Evolutionary conservation across 2,329 filamentous ascomycete species (phyloP).

Genomic region (Penicillium vulpinum): DNA sequence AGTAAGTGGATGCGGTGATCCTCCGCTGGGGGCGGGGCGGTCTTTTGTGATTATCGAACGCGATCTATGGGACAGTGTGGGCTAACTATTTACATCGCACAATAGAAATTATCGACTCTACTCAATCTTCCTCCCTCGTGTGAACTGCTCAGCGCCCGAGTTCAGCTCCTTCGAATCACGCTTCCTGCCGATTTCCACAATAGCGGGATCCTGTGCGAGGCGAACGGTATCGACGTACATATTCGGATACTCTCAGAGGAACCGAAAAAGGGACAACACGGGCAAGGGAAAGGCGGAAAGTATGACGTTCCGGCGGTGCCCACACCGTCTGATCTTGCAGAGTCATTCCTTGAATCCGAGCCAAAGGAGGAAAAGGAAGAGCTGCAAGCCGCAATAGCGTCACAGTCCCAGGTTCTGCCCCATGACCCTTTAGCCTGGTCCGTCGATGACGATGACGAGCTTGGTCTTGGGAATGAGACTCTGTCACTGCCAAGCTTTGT

Average conservation of each 20-base stretch:
- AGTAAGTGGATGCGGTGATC: constrained; percentile 51
- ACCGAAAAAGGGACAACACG: constrained; percentile 33
- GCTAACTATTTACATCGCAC: constrained; percentile 24
- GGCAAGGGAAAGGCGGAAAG: constrained; percentile 21
- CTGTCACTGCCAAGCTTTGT: constrained; percentile 61
- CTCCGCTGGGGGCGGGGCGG: constrained; percentile 5
- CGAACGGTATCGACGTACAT: constrained; percentile 76
- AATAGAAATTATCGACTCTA: constrained; percentile 73
- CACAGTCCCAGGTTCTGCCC: constrained; percentile 53
- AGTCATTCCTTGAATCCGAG: constrained; percentile 61
- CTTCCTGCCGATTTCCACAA: constrained; percentile 86
- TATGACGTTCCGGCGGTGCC: constrained; percentile 21
- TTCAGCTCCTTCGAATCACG: constrained; percentile 74
- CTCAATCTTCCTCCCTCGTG: constrained; percentile 73
- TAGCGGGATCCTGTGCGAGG: constrained; percentile 77
- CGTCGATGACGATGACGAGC: constrained; percentile 53
- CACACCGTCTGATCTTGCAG: constrained; percentile 59
- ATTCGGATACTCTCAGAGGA: constrained; percentile 55
- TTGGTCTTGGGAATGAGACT: constrained; percentile 54
- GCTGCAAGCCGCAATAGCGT: constrained; percentile 57
- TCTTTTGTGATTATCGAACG: constrained; percentile 2
- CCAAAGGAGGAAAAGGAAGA: constrained; percentile 58
- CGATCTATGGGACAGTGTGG: constrained; percentile 9
- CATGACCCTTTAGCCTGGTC: constrained; percentile 43
- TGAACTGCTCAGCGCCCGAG: constrained; percentile 70